Base-by-base conservation (phyloP, 1,139 yeast genomes). In the Sugiyamaella novakii region DNA sequence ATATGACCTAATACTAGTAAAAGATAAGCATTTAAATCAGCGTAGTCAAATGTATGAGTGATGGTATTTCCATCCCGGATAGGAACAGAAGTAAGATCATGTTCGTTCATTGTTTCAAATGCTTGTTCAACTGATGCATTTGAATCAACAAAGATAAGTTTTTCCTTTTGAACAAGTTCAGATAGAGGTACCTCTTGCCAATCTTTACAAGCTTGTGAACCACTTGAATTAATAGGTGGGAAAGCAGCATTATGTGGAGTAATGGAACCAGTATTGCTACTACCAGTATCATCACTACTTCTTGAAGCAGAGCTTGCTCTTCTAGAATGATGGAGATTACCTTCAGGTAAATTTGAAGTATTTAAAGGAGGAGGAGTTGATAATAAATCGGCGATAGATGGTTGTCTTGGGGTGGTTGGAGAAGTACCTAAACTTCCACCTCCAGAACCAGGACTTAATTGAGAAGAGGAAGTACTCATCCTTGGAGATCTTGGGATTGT, bases 21-120 rank as follows among this genome's bases (percentile, higher is more conserved):
- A 57, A 87, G 72, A 65, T 88, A 89, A 8, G 97, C 83, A 63
- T 87, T 89, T 66, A 92, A 76, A 68, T 92, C 98, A 25, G 94
- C 80, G 68, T 88, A 92, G 68, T 92, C 98, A 68, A 92, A 92
- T 0, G 96, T 85, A 50, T 65, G 63, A 61, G 94, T 85, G 57
- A 84, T 79, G 43, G 34, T 43, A 3, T 45, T 39, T 11, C 49
- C 52, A 62, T 74, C 71, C 64, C 75, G 76, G 63, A 92, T 95
- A 0, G 98, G 98, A 48, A 92, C 73, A 27, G 94, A 83, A 1
- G 97, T 91, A 62, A 92, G 77, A 54, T 85, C 82, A 66, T 89
- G 78, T 33, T 76, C 69, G 41, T 78, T 76, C 60, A 92, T 75
- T 2, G 84, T 82, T 60, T 88, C 89, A 70, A 87, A 92, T 1